Evolutionary conservation across 2,329 filamentous ascomycete genomes (phyloP), one percentile per base, ranked within the genome.

Genomic region (Penicillium sp.): DNA sequence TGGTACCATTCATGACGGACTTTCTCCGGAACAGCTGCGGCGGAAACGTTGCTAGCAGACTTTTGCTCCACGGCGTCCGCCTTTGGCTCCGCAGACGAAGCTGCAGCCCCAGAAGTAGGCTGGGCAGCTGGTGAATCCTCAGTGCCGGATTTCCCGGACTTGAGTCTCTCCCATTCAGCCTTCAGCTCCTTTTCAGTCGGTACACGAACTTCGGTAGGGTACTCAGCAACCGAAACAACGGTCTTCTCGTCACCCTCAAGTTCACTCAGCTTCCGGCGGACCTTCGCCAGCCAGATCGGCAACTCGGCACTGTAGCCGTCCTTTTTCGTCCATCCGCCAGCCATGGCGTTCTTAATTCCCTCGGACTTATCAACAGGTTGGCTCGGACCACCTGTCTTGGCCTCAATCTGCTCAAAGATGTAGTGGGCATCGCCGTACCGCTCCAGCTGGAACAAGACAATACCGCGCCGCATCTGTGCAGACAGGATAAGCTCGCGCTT

Each of bases 381-480:
- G 78, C 67, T 82, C 81, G 66, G 77, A n/a, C 73, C 71, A 53
- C 83, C 80, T 53, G 82, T 75, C 65, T 81, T 81, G 59, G 78
- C 78, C 43, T 70, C 68, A 14, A 87, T 80, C 29, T 82, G 74
- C n/a, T 76, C 78, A 21, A 93, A 85, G 62, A 93, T 85, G 64
- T 86, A 84, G 57, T 88, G 83, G 0, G 92, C 88, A 74, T 97
- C 89, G 3, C 88, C 92, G 66, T 87, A 91, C 53, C 85, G 82
- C 33, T 84, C 85, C 42, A 92, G 78, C 49, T 87, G 85, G 73
- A 86, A 90, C 26, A 93, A 81, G 11, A 89, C 84, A 13, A 96
- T 85, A 5, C 86, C 90, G 37, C 93, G 86, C 65, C 93, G 86
- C 67, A 95, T 85, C 68, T 97, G 91, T 1, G 91, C 88, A n/a